Conservation (phyloP, 129 eudicot species). For the Logfia minima region DNA sequence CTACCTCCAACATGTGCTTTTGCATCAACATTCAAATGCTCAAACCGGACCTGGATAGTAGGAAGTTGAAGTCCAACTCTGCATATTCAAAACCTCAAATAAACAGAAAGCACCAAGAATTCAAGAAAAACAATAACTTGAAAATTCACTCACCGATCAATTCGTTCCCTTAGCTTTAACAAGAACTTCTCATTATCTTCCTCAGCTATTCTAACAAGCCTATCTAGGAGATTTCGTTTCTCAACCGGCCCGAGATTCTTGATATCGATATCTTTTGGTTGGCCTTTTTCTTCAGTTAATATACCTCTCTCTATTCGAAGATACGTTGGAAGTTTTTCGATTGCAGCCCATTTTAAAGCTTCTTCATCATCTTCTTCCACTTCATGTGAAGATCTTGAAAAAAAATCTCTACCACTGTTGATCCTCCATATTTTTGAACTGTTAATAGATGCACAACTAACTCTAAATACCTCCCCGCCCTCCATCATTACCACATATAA, state of each 20-base stretch:
- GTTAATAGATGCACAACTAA: constrained; percentile 41
- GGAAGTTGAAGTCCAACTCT: constrained; percentile 74
- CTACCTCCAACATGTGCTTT: constrained; percentile 60
- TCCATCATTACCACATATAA: constrained; percentile 12
- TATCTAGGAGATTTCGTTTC: constrained; percentile 53
- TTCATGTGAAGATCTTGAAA: constrained; percentile 49
- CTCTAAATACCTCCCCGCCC: constrained; percentile 46
- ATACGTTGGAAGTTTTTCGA: constrained; percentile 69
- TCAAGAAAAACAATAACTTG: neutral
- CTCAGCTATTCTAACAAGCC: constrained; percentile 65
- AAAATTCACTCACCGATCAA: constrained; percentile 55
- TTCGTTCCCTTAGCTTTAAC: constrained; percentile 59
- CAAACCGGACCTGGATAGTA: constrained; percentile 61
- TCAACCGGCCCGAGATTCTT: constrained; percentile 51
- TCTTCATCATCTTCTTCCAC: constrained; percentile 72
- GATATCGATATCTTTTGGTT: constrained; percentile 52
- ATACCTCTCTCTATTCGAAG: constrained; percentile 56
- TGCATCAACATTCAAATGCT: constrained; percentile 65
- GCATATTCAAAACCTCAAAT: neutral
- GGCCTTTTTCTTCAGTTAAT: constrained; percentile 44
- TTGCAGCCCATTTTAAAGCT: constrained; percentile 84
- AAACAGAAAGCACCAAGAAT: neutral
- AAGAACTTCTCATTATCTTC: constrained; percentile 83
- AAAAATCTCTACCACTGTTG: constrained; percentile 48
- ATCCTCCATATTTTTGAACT: constrained; percentile 57